These are phyloP conservation scores for Solanum commersonii DNA, from an alignment of 257 asterid species.

Conservation along the genomic window DNA sequence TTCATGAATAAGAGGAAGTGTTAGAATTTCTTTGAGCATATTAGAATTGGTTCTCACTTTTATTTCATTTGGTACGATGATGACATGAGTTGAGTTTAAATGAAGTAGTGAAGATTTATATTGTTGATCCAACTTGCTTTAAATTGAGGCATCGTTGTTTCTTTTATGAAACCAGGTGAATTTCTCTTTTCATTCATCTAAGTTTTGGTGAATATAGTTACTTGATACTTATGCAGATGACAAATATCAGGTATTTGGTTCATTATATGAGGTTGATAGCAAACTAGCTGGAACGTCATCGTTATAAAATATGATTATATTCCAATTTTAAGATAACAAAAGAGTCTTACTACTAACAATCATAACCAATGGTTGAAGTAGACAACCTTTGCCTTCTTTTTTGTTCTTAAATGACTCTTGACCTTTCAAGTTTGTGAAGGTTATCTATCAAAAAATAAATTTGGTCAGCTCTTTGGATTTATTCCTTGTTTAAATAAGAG, in stretches of 20 bases:
- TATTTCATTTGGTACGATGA: background rate
- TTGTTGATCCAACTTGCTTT: background rate
- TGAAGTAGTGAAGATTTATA: background rate
- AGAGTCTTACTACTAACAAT: background rate
- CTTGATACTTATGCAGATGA: fast-evolving
- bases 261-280: background rate
- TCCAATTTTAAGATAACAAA: background rate
- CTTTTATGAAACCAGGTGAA: background rate
- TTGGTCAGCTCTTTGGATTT: background rate
- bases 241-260: fast-evolving
- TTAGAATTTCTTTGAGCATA: background rate
- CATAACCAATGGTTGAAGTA: background rate
- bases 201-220: background rate
- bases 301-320: background rate
- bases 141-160: background rate
- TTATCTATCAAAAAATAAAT: background rate
- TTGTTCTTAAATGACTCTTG: background rate
- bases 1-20: background rate
- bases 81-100: background rate
- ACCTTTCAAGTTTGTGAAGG: background rate
- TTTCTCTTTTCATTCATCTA: background rate
- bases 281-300: background rate
- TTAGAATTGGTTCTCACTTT: background rate
- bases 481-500: background rate
- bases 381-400: background rate